Conservation (phyloP, 306 rosid species). For the Cicer pinnatifidum region DNA sequence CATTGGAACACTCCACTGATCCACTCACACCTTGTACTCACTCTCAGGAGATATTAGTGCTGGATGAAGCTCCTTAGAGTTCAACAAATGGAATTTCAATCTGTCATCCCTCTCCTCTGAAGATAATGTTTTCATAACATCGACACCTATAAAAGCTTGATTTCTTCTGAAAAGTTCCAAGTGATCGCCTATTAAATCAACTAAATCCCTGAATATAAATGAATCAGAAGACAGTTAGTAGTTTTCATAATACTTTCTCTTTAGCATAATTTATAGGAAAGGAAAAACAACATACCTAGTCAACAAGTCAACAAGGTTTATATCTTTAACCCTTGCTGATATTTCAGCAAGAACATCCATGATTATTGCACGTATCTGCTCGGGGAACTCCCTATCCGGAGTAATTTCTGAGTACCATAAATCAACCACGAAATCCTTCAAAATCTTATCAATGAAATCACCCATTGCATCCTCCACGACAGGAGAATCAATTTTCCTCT, state of each 20-base stretch:
- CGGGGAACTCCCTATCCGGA: conserved; percentile 88
- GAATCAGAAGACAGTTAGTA: conserved; percentile 39
- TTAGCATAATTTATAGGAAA: conserved; percentile 35
- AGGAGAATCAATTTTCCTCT: conserved; percentile 82
- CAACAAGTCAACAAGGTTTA: conserved; percentile 90
- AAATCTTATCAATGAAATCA: conserved; percentile 72
- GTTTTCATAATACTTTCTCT: conserved; percentile 29
- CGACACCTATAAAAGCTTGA: conserved; percentile 87
- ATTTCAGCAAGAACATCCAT: conserved; percentile 95
- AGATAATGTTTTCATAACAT: conserved; percentile 88
- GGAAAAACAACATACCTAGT: conserved; percentile 65
- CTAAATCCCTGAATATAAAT: conserved; percentile 75
- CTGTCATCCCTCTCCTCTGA: conserved; percentile 97
- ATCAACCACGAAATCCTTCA: conserved; percentile 90
- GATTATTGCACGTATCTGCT: conserved; percentile 67
- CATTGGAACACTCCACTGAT: conserved; percentile 77
- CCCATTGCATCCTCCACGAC: conserved; percentile 75
- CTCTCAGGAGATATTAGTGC: conserved; percentile 94
- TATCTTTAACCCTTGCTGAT: conserved; percentile 71
- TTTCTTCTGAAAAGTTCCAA: conserved; percentile 93
- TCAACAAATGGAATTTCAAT: conserved; percentile 79
- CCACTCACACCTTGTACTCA: conserved; percentile 99
- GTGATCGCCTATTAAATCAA: conserved; percentile 84
- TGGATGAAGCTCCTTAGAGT: conserved; percentile 96
- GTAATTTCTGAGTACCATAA: conserved; percentile 87